A percentile compares a stretch with the other conserved stretches of the same genome.
Conservation (phyloP, 805 yeast genomes). For the Kodamaea restingae region DNA sequence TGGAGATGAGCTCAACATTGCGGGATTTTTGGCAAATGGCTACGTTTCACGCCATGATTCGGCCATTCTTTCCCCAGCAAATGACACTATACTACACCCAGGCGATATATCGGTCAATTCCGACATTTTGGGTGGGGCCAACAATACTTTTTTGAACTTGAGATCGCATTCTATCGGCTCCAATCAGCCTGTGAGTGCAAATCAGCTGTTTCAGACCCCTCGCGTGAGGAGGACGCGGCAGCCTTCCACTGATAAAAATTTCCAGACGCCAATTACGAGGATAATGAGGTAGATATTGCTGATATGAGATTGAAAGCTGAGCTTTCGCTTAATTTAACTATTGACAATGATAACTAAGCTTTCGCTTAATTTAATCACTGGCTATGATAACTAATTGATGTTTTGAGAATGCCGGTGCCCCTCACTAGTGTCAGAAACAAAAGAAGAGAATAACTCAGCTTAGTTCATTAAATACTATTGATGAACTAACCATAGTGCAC, state of each 20-base stretch:
- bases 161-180: constrained; percentile 16
- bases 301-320: not conserved
- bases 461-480: too few species aligned
- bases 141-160: constrained; percentile 23
- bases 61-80: constrained; percentile 16
- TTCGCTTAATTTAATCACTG: too few species aligned
- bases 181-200: constrained; percentile 7
- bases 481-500: too few species aligned
- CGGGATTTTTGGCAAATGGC: constrained; percentile 34
- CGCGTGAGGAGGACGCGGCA: constrained; percentile 36
- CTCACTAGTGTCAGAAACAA: too few species aligned
- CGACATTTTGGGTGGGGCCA: constrained; percentile 23
- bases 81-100: constrained; percentile 28
- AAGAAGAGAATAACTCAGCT: too few species aligned
- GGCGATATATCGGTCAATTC: constrained; percentile 33
- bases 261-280: constrained; percentile 41
- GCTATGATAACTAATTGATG: too few species aligned
- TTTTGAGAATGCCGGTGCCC: too few species aligned
- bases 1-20: constrained; percentile 17
- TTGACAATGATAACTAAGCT: too few species aligned
- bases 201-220: constrained; percentile 34
- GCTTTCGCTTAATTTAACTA: too few species aligned
- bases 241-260: constrained; percentile 33
- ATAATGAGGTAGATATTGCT: constrained; percentile 29
- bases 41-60: constrained; percentile 13